A percentile compares a stretch with the other conserved stretches of the same genome.
These are phyloP conservation scores for Microbotryum intermedium DNA, from an alignment of 1,284 basidiomycete species.

Conservation along the genomic window DNA sequence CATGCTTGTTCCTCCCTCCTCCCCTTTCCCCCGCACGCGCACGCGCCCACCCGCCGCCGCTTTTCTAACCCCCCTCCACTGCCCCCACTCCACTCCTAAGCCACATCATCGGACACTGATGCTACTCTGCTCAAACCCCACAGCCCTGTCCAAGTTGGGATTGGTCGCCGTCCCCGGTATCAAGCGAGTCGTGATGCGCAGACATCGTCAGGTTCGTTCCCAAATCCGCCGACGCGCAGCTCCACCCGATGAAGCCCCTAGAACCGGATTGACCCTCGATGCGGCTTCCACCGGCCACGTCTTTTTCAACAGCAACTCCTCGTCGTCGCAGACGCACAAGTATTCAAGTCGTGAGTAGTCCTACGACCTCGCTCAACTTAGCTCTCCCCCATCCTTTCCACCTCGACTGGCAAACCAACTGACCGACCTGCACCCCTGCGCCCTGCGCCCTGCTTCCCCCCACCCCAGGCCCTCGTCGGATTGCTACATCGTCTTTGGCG, in stretches of 20 bases:
- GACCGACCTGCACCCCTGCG: no score
- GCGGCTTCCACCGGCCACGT: background rate
- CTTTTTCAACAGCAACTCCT: slow-evolving; percentile 52
- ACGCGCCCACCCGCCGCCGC: background rate
- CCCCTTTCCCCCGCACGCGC: background rate
- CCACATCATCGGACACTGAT: background rate
- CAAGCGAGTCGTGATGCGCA: slow-evolving; percentile 86
- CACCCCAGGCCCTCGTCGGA: slow-evolving; percentile 63
- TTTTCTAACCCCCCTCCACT: background rate
- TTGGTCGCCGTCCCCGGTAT: slow-evolving; percentile 83
- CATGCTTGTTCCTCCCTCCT: background rate
- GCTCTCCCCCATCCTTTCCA: background rate
- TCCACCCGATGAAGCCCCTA: background rate
- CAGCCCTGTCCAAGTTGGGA: slow-evolving; percentile 58
- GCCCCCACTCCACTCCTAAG: background rate
- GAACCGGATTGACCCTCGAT: background rate
- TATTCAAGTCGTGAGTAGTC: slow-evolving; percentile 71
- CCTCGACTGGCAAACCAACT: background rate
- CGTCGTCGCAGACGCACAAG: slow-evolving; percentile 88
- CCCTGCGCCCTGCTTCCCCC: background rate
- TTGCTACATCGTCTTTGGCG: slow-evolving; percentile 97
- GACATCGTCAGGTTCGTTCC: slow-evolving; percentile 72
- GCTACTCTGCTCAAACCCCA: slow-evolving; percentile 43
- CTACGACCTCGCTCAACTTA: background rate
- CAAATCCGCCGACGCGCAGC: background rate